Evolutionary conservation across 2,329 filamentous ascomycete genomes (phyloP), one percentile per base, ranked within the genome.

Genomic region (Venturia pyrina): DNA sequence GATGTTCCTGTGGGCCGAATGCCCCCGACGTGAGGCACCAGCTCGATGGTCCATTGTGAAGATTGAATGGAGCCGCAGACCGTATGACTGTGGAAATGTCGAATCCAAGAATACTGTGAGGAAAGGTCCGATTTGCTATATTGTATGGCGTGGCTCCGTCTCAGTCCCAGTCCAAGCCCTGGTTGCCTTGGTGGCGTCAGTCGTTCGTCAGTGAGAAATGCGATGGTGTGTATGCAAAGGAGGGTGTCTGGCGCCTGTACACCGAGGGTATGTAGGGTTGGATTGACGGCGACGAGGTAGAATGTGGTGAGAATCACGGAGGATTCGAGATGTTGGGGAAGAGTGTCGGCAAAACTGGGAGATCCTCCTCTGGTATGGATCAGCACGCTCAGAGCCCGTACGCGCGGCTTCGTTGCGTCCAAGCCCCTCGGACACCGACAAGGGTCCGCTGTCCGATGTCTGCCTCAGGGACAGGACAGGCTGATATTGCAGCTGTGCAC

Each of bases 1-100:
- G 53, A 59, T 57, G 63, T 65, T 60, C 21, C 37, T 34, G n/a
- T 43, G 60, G 19, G 28, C 53, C 53, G 53, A 37, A n/a, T 59
- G 28, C 19, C 53, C 53, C 53, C 53, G 53, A 37, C 28, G 28
- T 10, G 53, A 37, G 53, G 53, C 19, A 10, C 53, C 53, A 37
- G 53, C 28, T 34, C 53, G 53, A 24, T 59, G 53, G 53, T 59
- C 53, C 53, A 59, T 59, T 19, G 17, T 59, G 32, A 37, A 28
- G 53, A n/a, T 24, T 21, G 53, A 1, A 34, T 8, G 28, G 37
- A 37, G 53, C 11, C 28, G 53, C 37, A 37, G 8, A 11, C 53
- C 21, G 53, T 37, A 13, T 37, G 32, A 8, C 1, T 32, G 4
- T 59, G 32, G 40, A 37, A 10, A 3, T 59, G 17, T 37, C 28